phyloP scores from a whole-genome alignment of 176 grass and related monocot species.

The Themeda triandra region DNA sequence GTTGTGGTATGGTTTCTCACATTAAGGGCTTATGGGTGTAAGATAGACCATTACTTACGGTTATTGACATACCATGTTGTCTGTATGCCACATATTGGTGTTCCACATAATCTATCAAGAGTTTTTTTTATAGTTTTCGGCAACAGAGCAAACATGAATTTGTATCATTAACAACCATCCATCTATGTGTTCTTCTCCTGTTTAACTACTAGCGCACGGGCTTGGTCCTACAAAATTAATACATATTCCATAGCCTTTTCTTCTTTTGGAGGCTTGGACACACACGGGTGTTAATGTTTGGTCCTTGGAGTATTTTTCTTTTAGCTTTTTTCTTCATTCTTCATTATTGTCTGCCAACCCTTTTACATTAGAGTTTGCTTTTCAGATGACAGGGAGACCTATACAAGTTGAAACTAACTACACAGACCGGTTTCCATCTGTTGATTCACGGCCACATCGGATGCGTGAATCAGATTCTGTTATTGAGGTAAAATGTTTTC shows the following conservation, averaged over 20 bases:
- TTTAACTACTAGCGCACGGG: background rate
- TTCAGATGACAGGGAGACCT: constrained; percentile 88
- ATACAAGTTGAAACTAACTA: constrained; percentile 89
- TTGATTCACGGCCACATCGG: constrained; percentile 70
- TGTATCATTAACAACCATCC: background rate
- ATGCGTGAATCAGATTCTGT: constrained; percentile 90
- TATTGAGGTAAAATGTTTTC: constrained; percentile 75
- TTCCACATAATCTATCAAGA: background rate
- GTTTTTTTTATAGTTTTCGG: background rate
- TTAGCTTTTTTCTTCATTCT: background rate
- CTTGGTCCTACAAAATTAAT: constrained; percentile 14
- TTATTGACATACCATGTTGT: background rate
- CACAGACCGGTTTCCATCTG: constrained; percentile 78
- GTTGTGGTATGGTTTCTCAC: background rate
- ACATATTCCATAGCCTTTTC: background rate
- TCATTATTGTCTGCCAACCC: background rate
- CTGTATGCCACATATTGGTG: background rate
- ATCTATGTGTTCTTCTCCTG: background rate
- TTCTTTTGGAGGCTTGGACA: background rate
- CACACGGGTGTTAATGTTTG: background rate
- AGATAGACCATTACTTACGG: background rate
- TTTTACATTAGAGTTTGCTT: constrained; percentile 25
- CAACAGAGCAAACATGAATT: background rate
- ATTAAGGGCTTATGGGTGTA: background rate
- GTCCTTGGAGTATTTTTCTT: background rate